Evolutionary conservation across 345 rosid species (phyloP).

Genomic region (Punica granatum): DNA sequence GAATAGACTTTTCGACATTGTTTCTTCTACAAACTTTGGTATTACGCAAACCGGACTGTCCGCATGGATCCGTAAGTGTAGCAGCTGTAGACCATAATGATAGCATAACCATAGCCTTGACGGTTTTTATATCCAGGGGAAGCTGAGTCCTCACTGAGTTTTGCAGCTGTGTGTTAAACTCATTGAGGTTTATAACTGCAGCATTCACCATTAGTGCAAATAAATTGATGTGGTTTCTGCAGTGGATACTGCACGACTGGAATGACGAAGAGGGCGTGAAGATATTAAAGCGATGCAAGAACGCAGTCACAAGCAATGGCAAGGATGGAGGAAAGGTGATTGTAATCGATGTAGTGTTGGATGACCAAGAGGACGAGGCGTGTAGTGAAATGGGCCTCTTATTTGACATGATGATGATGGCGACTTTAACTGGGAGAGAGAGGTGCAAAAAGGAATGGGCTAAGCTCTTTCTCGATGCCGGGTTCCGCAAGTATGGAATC

Average conservation of each 20-base stretch:
- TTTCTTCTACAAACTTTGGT: too few species aligned
- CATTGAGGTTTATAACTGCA: neutral
- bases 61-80: too few species aligned
- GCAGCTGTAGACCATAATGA: too few species aligned
- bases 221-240: neutral
- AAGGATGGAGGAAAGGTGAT: conserved; percentile 19
- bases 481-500: conserved; percentile 30
- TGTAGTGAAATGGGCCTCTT: conserved; percentile 24
- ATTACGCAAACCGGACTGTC: too few species aligned
- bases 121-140: too few species aligned
- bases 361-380: neutral
- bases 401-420: conserved; percentile 35
- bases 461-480: conserved; percentile 25
- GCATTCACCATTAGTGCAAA: neutral
- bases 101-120: too few species aligned
- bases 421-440: conserved; percentile 19
- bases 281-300: conserved; percentile 33
- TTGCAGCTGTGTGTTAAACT: neutral
- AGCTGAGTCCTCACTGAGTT: too few species aligned
- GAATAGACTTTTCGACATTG: too few species aligned
- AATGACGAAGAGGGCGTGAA: conserved; percentile 31
- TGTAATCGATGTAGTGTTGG: conserved; percentile 15
- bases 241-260: conserved; percentile 20
- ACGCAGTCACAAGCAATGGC: conserved; percentile 18
- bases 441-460: conserved; percentile 38